Base-by-base conservation (phyloP, 2,329 filamentous ascomycete genomes). In the Stagonosporopsis chrysanthemi region DNA sequence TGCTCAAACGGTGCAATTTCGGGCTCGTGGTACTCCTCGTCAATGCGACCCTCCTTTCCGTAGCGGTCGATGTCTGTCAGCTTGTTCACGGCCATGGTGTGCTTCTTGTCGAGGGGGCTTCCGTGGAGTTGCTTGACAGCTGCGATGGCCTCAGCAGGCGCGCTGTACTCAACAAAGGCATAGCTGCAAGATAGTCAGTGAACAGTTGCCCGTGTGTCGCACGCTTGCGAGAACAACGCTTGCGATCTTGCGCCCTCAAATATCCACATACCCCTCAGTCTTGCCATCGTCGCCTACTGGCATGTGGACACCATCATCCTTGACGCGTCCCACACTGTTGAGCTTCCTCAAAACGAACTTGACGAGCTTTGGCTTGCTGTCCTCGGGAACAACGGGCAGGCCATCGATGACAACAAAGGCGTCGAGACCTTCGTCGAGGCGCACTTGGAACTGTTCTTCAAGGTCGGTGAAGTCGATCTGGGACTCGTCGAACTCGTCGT, bases 281-380 rank as follows among this genome's bases (percentile, higher is more conserved):
- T 90, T 90, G 71, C 90, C 90, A 75, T 92, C 84, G 26, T 96
- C 91, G 70, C 90, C 91, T 78, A 98, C 84, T 60, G 95, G 95
- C 95, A 99, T 99, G 79, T 90, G 90, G 69, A 99, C 86, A 63
- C 88, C 86, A 72, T 97, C 92, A 76, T 97, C 93, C 71, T 86
- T 88, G 65, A 91, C 90, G 79, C 85, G 90, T 66, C 94, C 95
- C 62, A 93, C 91, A 59, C 87, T 83, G 80, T 90, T 93, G 70
- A 99, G 83, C 83, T 96, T 97, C 82, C 93, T 92, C 78, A 96
- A 82, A 80, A 99, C 83, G 80, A 98, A 98, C 81, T 98, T 98
- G 79, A 97, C 84, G 61, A 99, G 87, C 84, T 97, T 98, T 59
- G 90, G 87, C 82, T 92, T 94, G 83, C 90, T 93, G 46, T 95